Evolutionary conservation across 2,329 filamentous ascomycete genomes (phyloP).

Genomic region (Paraconiothyrium brasiliense): DNA sequence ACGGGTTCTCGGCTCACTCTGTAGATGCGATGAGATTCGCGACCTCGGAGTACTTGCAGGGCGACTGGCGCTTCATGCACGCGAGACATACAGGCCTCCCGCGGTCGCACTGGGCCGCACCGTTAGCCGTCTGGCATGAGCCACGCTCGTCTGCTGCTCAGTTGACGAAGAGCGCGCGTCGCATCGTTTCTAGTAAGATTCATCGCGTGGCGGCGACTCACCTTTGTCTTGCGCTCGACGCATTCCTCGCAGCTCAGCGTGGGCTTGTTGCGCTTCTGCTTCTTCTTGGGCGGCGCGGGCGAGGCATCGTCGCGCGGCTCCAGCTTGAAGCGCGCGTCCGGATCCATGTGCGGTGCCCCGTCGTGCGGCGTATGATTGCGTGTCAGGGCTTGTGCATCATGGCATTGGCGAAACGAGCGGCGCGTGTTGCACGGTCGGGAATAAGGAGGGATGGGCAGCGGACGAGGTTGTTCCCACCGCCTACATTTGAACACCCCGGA

Average conservation of each 20-base stretch:
- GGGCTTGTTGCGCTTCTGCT: constrained; percentile 86
- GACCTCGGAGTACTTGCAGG: constrained; percentile 78
- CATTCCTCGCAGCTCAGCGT: constrained; percentile 82
- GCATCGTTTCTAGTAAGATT: not conserved
- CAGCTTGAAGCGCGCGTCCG: constrained; percentile 6
- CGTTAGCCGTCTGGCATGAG: constrained; percentile 21
- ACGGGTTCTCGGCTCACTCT: constrained; percentile 63
- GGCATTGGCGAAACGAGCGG: constrained; percentile 10
- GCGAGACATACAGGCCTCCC: constrained; percentile 65
- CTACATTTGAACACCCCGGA: constrained; percentile 7
- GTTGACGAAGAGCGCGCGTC: not conserved
- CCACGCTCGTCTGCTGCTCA: not conserved
- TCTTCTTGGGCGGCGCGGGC: constrained; percentile 65
- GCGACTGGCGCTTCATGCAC: constrained; percentile 79
- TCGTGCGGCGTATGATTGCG: not conserved
- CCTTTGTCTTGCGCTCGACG: constrained; percentile 84
- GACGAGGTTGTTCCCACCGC: constrained; percentile 10
- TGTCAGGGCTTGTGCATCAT: constrained; percentile 13
- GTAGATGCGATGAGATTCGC: constrained; percentile 72
- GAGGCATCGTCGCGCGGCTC: constrained; percentile 24
- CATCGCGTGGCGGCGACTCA: constrained; percentile 47
- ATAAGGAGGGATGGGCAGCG: constrained; percentile 13
- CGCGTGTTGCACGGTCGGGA: constrained; percentile 14
- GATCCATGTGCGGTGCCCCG: constrained; percentile 14
- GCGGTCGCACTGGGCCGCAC: constrained; percentile 71